Evolutionary conservation across 2,329 filamentous ascomycete species (phyloP).

Genomic region (Penicillium sp.): DNA sequence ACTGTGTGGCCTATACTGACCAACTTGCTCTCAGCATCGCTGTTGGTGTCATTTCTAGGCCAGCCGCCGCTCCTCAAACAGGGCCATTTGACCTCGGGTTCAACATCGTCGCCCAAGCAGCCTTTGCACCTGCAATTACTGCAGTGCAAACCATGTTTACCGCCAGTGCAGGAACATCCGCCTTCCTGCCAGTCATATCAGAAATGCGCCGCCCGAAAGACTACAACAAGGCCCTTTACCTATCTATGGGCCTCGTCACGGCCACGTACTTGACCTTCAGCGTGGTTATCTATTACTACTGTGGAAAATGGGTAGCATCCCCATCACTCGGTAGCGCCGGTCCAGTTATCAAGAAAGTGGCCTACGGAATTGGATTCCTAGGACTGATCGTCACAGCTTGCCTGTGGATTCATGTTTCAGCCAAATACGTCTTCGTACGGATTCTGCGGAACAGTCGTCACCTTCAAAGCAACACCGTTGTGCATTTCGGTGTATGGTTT

Average conservation of each 20-base stretch:
- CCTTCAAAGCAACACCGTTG: slow-evolving; percentile 46
- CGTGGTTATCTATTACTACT: slow-evolving; percentile 57
- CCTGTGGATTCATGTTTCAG: slow-evolving; percentile 45
- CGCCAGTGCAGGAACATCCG: slow-evolving; percentile 53
- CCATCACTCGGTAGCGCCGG: slow-evolving; percentile 56
- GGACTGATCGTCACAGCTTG: slow-evolving; percentile 50
- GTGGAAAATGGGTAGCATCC: slow-evolving; percentile 58
- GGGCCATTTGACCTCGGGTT: slow-evolving; percentile 57
- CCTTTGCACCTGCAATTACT: slow-evolving; percentile 55
- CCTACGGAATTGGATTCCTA: slow-evolving; percentile 55
- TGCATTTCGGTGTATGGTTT: slow-evolving; percentile 52
- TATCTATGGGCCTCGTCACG: slow-evolving; percentile 56
- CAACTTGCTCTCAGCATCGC: neutral
- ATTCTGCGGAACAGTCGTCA: slow-evolving; percentile 49
- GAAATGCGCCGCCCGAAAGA: slow-evolving; percentile 58
- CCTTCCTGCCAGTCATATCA: slow-evolving; percentile 59
- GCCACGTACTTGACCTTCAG: slow-evolving; percentile 54
- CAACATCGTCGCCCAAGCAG: slow-evolving; percentile 51
- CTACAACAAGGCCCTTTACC: slow-evolving; percentile 55
- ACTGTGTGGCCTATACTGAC: neutral
- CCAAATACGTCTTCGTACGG: slow-evolving; percentile 54
- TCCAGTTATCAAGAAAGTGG: slow-evolving; percentile 55
- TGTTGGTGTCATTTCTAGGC: slow-evolving; percentile 56
- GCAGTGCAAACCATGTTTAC: slow-evolving; percentile 56
- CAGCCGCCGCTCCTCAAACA: slow-evolving; percentile 55